These are phyloP conservation scores for Apiospora hydei DNA, from an alignment of 2,329 filamentous ascomycete species.

Conservation along the genomic window DNA sequence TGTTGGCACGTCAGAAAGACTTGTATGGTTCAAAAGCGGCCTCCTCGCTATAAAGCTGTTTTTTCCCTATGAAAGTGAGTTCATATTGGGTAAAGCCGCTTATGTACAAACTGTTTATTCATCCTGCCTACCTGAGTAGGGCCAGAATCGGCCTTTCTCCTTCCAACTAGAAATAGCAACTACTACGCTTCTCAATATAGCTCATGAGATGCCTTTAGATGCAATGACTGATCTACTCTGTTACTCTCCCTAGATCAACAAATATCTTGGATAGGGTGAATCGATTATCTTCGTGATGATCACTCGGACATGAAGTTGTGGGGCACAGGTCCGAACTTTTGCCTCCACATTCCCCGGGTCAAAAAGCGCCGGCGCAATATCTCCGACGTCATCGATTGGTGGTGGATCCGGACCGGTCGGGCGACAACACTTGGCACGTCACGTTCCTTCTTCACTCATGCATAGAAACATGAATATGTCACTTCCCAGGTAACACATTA, in stretches of 20 bases:
- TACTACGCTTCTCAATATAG: too few relatives aligned
- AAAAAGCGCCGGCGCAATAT: background rate
- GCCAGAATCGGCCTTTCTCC: too few relatives aligned
- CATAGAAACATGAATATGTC: too few relatives aligned
- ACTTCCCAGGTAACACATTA: rapidly evolving
- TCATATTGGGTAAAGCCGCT: background rate
- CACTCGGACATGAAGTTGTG: background rate
- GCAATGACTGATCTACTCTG: too few relatives aligned
- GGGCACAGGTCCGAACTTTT: background rate
- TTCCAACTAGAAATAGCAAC: too few relatives aligned
- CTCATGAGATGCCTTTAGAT: too few relatives aligned
- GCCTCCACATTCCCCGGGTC: background rate
- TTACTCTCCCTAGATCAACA: too few relatives aligned
- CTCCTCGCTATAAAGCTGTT: background rate
- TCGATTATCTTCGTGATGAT: background rate
- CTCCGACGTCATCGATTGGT: constrained; percentile 18
- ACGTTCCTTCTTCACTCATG: background rate
- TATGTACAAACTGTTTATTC: too few relatives aligned
- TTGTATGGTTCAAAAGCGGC: constrained; percentile 1
- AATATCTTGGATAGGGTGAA: background rate
- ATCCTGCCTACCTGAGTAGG: too few relatives aligned
- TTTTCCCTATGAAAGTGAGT: background rate
- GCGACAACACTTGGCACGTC: background rate
- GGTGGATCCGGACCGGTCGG: background rate
- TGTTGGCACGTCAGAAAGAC: constrained; percentile 43